phyloP scores from a whole-genome alignment of 2,329 filamentous ascomycete species.

The Penicillium sp. region DNA sequence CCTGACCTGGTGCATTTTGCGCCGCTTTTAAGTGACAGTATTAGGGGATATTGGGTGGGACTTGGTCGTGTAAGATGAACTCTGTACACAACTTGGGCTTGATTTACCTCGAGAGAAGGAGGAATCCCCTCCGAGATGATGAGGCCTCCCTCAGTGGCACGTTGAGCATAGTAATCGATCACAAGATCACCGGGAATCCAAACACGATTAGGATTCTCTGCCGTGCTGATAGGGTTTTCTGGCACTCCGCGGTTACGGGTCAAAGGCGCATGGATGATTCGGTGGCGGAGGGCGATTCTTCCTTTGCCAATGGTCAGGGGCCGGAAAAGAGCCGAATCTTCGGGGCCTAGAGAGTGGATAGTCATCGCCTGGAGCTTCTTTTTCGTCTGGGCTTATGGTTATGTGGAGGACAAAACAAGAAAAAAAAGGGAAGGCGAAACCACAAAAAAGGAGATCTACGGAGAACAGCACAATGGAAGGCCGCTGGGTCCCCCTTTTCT shows the following conservation, averaged over 20 bases:
- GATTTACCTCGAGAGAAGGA: constrained; percentile 42
- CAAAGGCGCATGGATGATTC: constrained; percentile 55
- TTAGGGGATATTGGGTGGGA: not conserved
- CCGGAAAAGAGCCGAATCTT: constrained; percentile 45
- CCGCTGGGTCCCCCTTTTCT: not conserved
- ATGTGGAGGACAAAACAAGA: not conserved
- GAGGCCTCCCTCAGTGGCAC: constrained; percentile 39
- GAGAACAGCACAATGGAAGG: not conserved
- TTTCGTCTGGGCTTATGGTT: not conserved
- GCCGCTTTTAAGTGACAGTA: not conserved
- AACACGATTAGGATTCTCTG: constrained; percentile 51
- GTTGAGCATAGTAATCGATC: constrained; percentile 44
- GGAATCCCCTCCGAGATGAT: constrained; percentile 42
- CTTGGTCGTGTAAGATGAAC: not conserved
- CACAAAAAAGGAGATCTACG: not conserved
- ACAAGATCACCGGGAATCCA: constrained; percentile 51
- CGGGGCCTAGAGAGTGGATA: constrained; percentile 20
- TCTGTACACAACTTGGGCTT: not conserved
- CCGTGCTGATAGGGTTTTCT: constrained; percentile 42
- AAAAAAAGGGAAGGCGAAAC: not conserved
- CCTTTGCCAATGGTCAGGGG: constrained; percentile 50
- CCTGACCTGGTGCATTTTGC: not conserved
- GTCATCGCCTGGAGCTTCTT: constrained; percentile 21
- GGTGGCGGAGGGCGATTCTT: constrained; percentile 52
- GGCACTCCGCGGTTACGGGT: constrained; percentile 57